These are phyloP conservation scores for Fusarium circinatum DNA, from an alignment of 2,329 filamentous ascomycete species.

Conservation along the genomic window DNA sequence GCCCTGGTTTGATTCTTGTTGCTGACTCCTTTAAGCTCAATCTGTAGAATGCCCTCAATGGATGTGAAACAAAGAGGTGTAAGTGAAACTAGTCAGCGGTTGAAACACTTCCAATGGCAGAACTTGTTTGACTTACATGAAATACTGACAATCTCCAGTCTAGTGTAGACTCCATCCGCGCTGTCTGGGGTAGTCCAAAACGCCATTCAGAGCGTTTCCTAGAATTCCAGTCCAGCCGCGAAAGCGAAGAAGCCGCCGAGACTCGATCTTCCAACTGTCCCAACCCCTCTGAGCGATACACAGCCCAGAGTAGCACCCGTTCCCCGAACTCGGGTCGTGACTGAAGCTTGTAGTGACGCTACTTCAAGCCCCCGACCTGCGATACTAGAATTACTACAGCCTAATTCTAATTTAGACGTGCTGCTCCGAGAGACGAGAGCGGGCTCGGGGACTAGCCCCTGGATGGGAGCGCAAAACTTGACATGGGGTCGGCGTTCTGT, in stretches of 20 bases:
- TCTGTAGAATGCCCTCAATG: background rate
- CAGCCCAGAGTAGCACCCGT: background rate
- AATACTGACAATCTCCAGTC: background rate
- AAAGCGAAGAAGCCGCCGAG: background rate
- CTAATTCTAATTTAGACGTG: background rate
- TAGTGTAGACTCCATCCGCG: background rate
- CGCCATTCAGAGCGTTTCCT: background rate
- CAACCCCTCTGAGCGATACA: background rate
- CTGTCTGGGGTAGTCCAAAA: background rate
- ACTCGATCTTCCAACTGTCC: accelerated
- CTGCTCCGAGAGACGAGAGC: background rate
- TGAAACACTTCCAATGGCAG: too few species aligned
- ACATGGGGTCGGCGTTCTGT: background rate
- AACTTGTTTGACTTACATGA: background rate
- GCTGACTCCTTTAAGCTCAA: background rate
- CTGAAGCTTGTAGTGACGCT: background rate
- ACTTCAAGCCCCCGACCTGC: background rate
- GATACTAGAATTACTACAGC: background rate
- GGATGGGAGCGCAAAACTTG: background rate
- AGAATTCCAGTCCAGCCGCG: accelerated
- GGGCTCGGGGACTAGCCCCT: background rate
- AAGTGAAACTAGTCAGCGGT: background rate
- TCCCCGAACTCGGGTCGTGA: background rate
- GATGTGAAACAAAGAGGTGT: background rate
- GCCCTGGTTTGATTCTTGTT: background rate